Evolutionary conservation across 441 rosid species (phyloP), one percentile per base, ranked within the genome.

Genomic region (Pelargonium fulgidum): DNA sequence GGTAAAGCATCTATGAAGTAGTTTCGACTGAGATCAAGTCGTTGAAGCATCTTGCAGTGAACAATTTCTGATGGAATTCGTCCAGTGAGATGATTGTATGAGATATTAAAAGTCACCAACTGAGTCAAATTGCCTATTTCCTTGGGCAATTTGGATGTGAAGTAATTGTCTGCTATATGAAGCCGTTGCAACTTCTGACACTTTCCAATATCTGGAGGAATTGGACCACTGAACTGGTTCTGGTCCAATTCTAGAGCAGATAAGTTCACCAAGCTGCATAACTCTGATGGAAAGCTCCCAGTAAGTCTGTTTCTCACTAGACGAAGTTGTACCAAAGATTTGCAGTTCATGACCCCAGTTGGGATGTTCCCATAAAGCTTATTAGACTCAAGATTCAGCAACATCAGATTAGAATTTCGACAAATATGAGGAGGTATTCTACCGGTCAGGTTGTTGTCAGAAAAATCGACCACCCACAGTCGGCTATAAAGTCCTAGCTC

Each of bases 381-480:
- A 79, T 93, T 93, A 47, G 86, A 84, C 63, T 89, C 89, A 33
- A 93, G 93, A 74, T 84, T 88, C 81, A 91, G 74, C 81, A 85
- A 74, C 75, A 88, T 84, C 70, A 93, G 82, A 71, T 86, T 85
- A 26, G 93, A 81, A 4, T 80, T 80, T 12, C 73, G 76, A 69
- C 99, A 93, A 48, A 91, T 81, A 79, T 81, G 81, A 69, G 96
- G 91, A 71, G 97, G 99, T 47, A 93, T 85, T 70, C 73, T 85
- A 17, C 99, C 99, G 0, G 96, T 82, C 67, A 93, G 83, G 24
- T 76, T 52, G 77, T 94, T 94, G 54, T 86, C 72, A 11, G 96
- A 91, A 75, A 93, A 84, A 76, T 93, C 97, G 68, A 88, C 89
- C 58, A 89, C 93, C 96, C 92, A 91, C 72, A 93, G 90, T 62